Percentiles rank a stretch among this genome's conserved stretches.
Evolutionary conservation across 1,284 basidiomycete species (phyloP).

Genomic region (Ceratobasidium sp.): DNA sequence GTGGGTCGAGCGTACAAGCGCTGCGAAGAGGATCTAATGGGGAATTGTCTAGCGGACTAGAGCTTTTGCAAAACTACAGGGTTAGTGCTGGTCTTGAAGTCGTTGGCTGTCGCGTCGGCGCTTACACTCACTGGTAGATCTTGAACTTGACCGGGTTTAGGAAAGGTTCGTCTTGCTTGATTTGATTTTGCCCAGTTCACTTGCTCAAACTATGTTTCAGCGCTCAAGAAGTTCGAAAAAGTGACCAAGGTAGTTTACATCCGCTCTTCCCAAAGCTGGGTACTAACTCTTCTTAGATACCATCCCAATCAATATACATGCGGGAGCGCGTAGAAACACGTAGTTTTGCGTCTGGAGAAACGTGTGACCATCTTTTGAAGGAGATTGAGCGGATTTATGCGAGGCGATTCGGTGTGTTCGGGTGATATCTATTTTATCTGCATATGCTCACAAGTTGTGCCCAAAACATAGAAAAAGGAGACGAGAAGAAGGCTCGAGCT

Average conservation of each 20-base stretch:
- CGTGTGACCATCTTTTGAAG: constrained; percentile 75
- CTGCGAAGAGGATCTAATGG: background rate
- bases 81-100: constrained; percentile 62
- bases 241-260: constrained; percentile 68
- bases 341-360: constrained; percentile 71
- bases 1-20: constrained; percentile 58
- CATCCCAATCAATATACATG: constrained; percentile 53
- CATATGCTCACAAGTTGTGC: constrained; percentile 45
- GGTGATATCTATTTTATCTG: background rate
- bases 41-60: constrained; percentile 68
- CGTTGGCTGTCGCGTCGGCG: background rate
- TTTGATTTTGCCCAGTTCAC: background rate
- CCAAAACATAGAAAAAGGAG: constrained; percentile 75
- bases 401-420: constrained; percentile 74
- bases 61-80: constrained; percentile 88
- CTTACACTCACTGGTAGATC: constrained; percentile 63
- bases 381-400: constrained; percentile 83
- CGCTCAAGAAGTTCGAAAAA: constrained; percentile 95
- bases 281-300: constrained; percentile 52
- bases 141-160: constrained; percentile 92
- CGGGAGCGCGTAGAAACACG: constrained; percentile 70
- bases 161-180: constrained; percentile 62
- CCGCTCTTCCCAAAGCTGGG: background rate
- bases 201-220: constrained; percentile 52
- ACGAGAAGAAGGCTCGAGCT: constrained; percentile 82